Evolutionary conservation across 768 basidiomycete genomes (phyloP), one percentile per base, ranked within the genome.

Genomic region (Rhodotorula graminis): DNA sequence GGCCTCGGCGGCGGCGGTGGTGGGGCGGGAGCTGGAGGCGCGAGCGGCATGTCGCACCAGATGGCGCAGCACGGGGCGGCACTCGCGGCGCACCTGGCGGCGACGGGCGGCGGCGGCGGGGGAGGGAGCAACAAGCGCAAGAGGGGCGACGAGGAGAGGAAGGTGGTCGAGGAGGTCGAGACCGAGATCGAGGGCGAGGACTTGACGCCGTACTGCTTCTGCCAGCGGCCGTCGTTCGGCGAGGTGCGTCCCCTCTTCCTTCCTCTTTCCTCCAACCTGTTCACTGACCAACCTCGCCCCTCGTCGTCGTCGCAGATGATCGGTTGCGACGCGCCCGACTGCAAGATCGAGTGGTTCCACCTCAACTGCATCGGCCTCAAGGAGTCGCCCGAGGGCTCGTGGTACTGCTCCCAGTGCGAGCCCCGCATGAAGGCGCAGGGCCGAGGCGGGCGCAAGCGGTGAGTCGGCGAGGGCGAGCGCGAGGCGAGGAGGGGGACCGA

Each of bases 121-220:
- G 37, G 37, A 37, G 37, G 37, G 37, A 37, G 37, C 77, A 89
- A 89, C 44, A 81, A 83, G 25, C 83, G 84, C 63, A 85, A 80
- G 75, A 82, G 81, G 68, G 79, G 77, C 52, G 82, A 71, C 27
- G 76, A 83, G 65, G 78, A 81, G 25, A 25, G 50, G 25, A 52
- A 52, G 50, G 50, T 23, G 50, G 27, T 23, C 47, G 77, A 78
- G 18, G 79, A 80, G 66, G 75, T 73, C 71, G 79, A 69, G 44
- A 27, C 9, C 31, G 79, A 72, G 60, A 78, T 77, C 52, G 73
- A 70, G 29, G 67, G 61, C 8, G 73, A 76, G 53, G 72, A 76
- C 65, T 1, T 63, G 57, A 73, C 76, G 58, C 76, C 72, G 61
- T 76, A 76, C 58, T 76, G 76, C 59, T 71, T 73, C 67, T 76